phyloP scores from a whole-genome alignment of 768 basidiomycete species.

The Guyanaporus albipodus region DNA sequence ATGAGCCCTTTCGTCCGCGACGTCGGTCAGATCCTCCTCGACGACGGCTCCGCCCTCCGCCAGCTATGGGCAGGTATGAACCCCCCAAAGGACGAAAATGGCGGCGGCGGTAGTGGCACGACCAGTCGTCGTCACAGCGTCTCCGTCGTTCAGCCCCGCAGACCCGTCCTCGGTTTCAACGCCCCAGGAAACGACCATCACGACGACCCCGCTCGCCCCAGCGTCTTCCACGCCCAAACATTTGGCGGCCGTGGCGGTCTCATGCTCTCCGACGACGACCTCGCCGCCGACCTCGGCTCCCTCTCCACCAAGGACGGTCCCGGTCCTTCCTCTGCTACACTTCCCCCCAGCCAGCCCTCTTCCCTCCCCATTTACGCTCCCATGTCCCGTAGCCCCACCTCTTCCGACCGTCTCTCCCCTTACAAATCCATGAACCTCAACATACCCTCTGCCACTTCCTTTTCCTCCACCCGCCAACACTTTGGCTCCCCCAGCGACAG shows the following conservation, averaged over 20 bases:
- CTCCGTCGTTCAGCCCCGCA: constrained; percentile 72
- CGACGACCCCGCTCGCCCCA: constrained; percentile 36
- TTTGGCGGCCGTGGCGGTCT: constrained; percentile 54
- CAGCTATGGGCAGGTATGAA: constrained; percentile 75
- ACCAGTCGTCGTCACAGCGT: constrained; percentile 83
- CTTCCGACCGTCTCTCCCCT: constrained; percentile 48
- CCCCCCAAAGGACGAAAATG: constrained; percentile 59
- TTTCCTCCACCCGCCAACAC: constrained; percentile 42
- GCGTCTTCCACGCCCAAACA: constrained; percentile 32
- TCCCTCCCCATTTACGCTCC: constrained; percentile 77
- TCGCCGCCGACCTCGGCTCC: constrained; percentile 64
- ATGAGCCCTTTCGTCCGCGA: constrained; percentile 86
- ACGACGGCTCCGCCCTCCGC: constrained; percentile 67
- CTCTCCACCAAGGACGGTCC: constrained; percentile 45
- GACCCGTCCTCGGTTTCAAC: constrained; percentile 57
- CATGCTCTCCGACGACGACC: constrained; percentile 74
- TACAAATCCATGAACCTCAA: constrained; percentile 62
- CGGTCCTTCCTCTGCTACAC: constrained; percentile 40
- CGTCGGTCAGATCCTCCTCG: constrained; percentile 70
- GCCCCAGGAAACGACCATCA: constrained; percentile 36
- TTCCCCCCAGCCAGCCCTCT: constrained; percentile 63
- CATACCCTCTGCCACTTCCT: constrained; percentile 46
- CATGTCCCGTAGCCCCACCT: constrained; percentile 57
- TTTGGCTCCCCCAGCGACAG: constrained; percentile 60
- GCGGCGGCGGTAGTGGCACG: constrained; percentile 67